A percentile compares a stretch with the other conserved stretches of the same genome.
These are phyloP conservation scores for Podospora comata DNA, from an alignment of 495 filamentous ascomycete genomes.

Conservation along the genomic window DNA sequence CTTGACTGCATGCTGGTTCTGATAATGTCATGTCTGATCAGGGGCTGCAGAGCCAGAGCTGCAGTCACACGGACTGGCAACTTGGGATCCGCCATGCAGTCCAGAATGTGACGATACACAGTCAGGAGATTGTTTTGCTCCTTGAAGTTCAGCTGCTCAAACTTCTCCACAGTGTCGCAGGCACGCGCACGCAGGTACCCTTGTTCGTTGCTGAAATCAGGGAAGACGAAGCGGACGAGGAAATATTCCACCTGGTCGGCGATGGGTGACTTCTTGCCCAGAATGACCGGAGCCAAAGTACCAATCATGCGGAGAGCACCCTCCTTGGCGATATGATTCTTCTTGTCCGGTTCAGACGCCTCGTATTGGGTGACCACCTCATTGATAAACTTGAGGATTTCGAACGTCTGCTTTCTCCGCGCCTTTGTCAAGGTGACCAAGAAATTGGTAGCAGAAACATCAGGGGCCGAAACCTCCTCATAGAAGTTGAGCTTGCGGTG, in stretches of 20 bases:
- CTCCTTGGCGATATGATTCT: constrained; percentile 92
- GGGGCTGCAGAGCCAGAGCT: constrained; percentile 86
- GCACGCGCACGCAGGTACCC: constrained; percentile 93
- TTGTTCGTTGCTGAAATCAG: constrained; percentile 89
- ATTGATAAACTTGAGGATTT: constrained; percentile 90
- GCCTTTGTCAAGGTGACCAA: constrained; percentile 90
- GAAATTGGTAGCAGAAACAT: constrained; percentile 96
- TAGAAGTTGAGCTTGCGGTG: constrained; percentile 97
- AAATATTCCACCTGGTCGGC: constrained; percentile 99
- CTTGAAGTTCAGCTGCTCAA: constrained; percentile 93
- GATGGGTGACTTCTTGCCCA: constrained; percentile 97
- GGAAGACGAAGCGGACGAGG: constrained; percentile 96
- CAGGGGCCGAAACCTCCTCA: constrained; percentile 92
- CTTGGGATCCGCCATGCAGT: constrained; percentile 90
- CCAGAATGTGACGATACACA: constrained; percentile 93
- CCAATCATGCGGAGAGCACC: constrained; percentile 97
- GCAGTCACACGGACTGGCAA: constrained; percentile 93
- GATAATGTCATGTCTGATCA: constrained; percentile 94
- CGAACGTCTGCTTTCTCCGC: constrained; percentile 92
- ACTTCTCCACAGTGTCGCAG: constrained; percentile 96
- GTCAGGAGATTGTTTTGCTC: constrained; percentile 89
- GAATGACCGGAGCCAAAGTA: constrained; percentile 85
- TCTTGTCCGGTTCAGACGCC: constrained; percentile 74
- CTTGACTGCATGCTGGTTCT: constrained; percentile 92
- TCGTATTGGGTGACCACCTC: constrained; percentile 85